Conservation (phyloP, 768 basidiomycete genomes). For the Mycena vitilis region DNA sequence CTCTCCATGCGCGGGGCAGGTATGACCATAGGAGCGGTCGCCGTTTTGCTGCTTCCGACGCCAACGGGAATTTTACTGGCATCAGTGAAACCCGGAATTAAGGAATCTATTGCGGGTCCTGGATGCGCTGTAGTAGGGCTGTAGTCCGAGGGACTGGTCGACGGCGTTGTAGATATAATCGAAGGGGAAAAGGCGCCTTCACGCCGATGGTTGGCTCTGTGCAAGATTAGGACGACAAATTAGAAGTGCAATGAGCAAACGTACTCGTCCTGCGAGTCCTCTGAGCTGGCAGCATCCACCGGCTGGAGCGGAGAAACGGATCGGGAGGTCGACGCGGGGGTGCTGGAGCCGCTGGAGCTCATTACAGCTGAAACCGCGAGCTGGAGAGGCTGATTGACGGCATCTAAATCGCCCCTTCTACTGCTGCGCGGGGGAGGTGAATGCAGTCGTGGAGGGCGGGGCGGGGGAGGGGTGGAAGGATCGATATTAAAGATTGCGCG, state of each 20-base stretch:
- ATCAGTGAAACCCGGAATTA: slow-evolving; percentile 22
- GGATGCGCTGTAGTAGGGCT: slow-evolving; percentile 26
- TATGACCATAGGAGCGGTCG: slow-evolving; percentile 50
- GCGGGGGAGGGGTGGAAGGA: slow-evolving; percentile 59
- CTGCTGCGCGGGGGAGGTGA: slow-evolving; percentile 54
- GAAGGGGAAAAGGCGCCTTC: slow-evolving; percentile 78
- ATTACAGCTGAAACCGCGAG: slow-evolving; percentile 65
- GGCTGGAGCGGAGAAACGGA: slow-evolving; percentile 31
- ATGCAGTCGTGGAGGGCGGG: slow-evolving; percentile 72
- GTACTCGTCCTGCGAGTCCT: slow-evolving; percentile 29
- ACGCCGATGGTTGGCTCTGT: slow-evolving; percentile 55
- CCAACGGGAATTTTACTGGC: slow-evolving; percentile 15
- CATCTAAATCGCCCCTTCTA: slow-evolving; percentile 61
- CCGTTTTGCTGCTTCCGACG: slow-evolving; percentile 34
- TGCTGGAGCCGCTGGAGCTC: slow-evolving; percentile 45
- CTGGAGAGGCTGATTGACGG: slow-evolving; percentile 69
- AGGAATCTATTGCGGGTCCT: slow-evolving; percentile 26
- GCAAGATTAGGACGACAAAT: slow-evolving; percentile 19
- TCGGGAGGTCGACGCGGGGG: slow-evolving; percentile 34
- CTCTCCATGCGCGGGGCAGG: slow-evolving; percentile 51
- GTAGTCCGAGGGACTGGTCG: slow-evolving; percentile 35
- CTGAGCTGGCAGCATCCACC: slow-evolving; percentile 6
- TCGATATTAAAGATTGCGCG: slow-evolving; percentile 64
- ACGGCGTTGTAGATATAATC: slow-evolving; percentile 43
- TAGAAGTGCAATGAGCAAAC: slow-evolving; percentile 25